Conservation (phyloP, 495 filamentous ascomycete genomes). For the Melanomma pulvis-pyrius region DNA sequence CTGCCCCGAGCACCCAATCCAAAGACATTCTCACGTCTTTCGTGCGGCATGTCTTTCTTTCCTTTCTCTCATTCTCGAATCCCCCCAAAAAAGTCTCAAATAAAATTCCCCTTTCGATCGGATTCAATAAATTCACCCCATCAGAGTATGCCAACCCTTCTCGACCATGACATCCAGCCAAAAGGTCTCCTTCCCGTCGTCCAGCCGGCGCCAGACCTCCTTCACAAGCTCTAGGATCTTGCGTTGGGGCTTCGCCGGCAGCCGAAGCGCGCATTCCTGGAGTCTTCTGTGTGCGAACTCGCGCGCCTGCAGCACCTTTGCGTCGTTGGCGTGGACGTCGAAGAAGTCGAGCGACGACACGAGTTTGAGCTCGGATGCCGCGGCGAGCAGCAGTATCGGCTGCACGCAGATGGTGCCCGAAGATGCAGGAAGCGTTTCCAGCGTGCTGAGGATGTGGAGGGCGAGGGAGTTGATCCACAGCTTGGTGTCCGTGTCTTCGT, state of each 20-base stretch:
- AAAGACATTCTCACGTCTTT: not conserved
- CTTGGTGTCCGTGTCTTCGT: conserved; percentile 41
- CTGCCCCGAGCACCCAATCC: too few relatives aligned
- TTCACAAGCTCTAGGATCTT: conserved; percentile 53
- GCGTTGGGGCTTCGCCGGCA: conserved; percentile 58
- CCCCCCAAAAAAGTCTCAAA: too few relatives aligned
- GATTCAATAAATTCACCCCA: conserved; percentile 48
- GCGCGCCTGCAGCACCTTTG: conserved; percentile 53
- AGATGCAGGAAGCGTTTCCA: conserved; percentile 56
- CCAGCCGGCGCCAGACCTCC: conserved; percentile 58
- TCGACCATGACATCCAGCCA: conserved; percentile 65
- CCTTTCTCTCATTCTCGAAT: not conserved
- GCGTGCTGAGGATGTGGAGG: conserved; percentile 54
- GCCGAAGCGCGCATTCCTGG: conserved; percentile 51
- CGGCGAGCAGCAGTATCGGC: conserved; percentile 57
- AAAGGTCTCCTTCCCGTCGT: conserved; percentile 45
- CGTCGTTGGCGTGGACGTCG: conserved; percentile 51
- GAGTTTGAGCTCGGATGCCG: conserved; percentile 55
- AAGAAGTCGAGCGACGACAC: conserved; percentile 28
- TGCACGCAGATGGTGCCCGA: conserved; percentile 60
- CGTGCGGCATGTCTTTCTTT: not conserved
- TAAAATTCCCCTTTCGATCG: too few relatives aligned
- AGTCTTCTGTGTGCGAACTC: conserved; percentile 54
- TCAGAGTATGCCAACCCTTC: conserved; percentile 61
- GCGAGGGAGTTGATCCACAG: conserved; percentile 58